Conservation (phyloP, 768 basidiomycete species). For the Mycena polygramma region DNA sequence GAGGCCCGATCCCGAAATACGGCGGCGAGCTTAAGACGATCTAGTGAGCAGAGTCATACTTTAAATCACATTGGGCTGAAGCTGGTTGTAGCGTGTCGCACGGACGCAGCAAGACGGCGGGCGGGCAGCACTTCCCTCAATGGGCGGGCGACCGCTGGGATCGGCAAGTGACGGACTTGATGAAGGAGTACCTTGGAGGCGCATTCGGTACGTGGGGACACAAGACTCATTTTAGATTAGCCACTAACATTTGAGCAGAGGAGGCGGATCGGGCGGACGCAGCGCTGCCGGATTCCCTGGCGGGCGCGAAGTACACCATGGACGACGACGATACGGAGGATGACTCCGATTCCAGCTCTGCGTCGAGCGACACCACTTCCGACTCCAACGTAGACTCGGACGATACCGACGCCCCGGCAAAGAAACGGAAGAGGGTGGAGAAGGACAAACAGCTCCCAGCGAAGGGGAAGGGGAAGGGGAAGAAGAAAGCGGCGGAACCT, state of each 20-base stretch:
- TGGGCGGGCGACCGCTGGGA: conserved; percentile 5
- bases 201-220: conserved; percentile 12
- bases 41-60: not conserved
- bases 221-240: too few species aligned
- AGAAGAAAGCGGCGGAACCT: too few species aligned
- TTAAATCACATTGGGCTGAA: not conserved
- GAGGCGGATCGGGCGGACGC: too few species aligned
- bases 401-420: not conserved
- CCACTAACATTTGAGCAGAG: too few species aligned
- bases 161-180: not conserved
- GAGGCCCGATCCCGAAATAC: conserved; percentile 21
- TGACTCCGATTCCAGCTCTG: not conserved
- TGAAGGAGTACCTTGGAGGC: conserved; percentile 16
- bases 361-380: not conserved
- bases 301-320: not conserved
- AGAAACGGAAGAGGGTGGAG: not conserved
- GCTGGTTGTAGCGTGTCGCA: not conserved
- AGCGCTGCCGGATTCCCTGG: too few species aligned
- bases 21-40: conserved; percentile 15
- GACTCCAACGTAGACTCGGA: not conserved
- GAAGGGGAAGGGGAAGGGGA: too few species aligned
- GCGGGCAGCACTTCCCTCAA: not conserved
- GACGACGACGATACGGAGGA: too few species aligned
- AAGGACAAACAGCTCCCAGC: too few species aligned
- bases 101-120: not conserved